Base-by-base conservation (phyloP, 164 flowering plant genomes). In the Nymphaea thermarum region DNA sequence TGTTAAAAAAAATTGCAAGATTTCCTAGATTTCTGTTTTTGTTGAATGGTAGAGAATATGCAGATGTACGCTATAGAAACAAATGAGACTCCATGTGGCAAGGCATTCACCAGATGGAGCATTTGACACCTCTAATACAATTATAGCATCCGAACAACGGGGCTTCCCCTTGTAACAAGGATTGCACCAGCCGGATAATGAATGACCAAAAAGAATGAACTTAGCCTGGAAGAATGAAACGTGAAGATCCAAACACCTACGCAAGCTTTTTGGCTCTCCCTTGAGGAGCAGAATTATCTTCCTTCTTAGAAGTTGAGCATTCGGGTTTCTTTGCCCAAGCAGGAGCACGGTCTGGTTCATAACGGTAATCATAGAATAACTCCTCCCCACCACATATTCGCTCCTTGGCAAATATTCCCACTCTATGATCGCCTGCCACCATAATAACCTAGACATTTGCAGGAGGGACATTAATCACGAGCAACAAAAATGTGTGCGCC, bases 281-380 rank as follows among this genome's bases (percentile, higher is more conserved):
- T 70, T 68, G 83, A 14, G 90, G 84, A 73, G 87, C 84, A 66
- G 73, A 83, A 43, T 75, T 72, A 18, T 90, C 93, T 18, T 90
- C 97, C 73, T 82, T 91, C 70, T 81, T 94, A 2, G 86, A 77
- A 18, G 87, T 90, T 44, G 88, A 71, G 51, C 89, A 71, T 80
- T 95, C 98, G 3, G 97, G 98, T 80, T 92, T 95, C 76, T 86
- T 82, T 25, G 99, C 99, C 99, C 99, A 95, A 41, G 96, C 91
- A 76, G 99, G 99, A 66, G 98, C 97, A 72, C 91, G 77, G 75
- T 95, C 99, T 10, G 98, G 87, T 67, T 95, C 97, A 75, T 95
- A 95, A 15, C 97, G 89, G 65, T 95, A 95, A 75, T 95, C 99
- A 70, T 92, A 92, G 69, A 95, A 95, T 4, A 95, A 90, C 76